Percentiles rank a stretch among this genome's conserved stretches.
phyloP scores from a whole-genome alignment of 1,284 basidiomycete genomes.

The Amylostereum areolatum region DNA sequence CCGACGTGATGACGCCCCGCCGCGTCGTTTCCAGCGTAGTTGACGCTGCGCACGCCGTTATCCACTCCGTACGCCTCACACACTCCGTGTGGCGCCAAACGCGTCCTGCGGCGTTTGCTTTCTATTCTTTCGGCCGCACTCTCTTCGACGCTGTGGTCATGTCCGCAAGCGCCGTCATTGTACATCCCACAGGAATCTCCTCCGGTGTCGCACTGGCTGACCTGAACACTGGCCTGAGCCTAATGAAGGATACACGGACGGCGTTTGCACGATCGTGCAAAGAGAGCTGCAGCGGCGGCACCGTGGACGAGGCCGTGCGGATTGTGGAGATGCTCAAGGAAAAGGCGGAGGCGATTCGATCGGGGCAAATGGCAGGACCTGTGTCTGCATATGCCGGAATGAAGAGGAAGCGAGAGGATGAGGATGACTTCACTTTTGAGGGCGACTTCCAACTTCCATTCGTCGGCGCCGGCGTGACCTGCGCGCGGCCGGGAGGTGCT shows the following conservation, averaged over 20 bases:
- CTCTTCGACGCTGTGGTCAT: constrained; percentile 60
- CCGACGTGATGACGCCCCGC: constrained; percentile 24
- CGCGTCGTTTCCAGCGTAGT: constrained; percentile 51
- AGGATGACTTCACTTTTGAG: constrained; percentile 29
- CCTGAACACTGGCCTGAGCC: constrained; percentile 41
- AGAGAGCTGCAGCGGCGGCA: constrained; percentile 24
- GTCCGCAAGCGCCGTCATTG: constrained; percentile 53
- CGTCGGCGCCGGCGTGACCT: constrained; percentile 34
- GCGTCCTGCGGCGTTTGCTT: constrained; percentile 43
- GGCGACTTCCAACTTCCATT: constrained; percentile 42
- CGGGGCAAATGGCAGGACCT: constrained; percentile 13
- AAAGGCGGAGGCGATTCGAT: constrained; percentile 34
- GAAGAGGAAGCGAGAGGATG: constrained; percentile 51
- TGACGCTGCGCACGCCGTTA: constrained; percentile 54
- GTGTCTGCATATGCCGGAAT: constrained; percentile 21
- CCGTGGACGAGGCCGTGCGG: constrained; percentile 31
- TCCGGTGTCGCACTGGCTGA: constrained; percentile 44
- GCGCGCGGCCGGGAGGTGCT: not conserved
- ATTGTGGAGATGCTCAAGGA: constrained; percentile 44
- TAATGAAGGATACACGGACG: constrained; percentile 34
- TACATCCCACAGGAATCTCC: constrained; percentile 40
- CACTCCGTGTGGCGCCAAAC: constrained; percentile 32
- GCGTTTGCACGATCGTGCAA: constrained; percentile 18
- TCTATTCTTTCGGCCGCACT: constrained; percentile 53
- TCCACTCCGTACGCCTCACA: constrained; percentile 41